Conservation (phyloP, 2,329 filamentous ascomycete genomes). For the Pezicula carpinea region DNA sequence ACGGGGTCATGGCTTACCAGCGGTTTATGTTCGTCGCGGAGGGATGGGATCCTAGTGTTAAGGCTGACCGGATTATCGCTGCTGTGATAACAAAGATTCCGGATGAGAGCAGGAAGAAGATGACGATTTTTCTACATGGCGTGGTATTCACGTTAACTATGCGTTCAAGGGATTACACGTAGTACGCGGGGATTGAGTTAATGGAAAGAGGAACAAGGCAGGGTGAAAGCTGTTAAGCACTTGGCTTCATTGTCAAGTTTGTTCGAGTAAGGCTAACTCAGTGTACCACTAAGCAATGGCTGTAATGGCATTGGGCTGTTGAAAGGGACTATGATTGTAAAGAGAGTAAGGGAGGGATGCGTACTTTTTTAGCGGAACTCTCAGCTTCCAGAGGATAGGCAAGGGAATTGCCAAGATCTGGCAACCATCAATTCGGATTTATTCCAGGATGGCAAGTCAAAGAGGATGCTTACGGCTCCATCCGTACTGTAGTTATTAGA, state of each 20-base stretch:
- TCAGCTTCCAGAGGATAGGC: slow-evolving; percentile 10
- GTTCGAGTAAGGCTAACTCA: too few relatives aligned
- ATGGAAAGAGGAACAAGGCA: not conserved
- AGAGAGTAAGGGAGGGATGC: not conserved
- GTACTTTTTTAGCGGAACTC: slow-evolving; percentile 1
- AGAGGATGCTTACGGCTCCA: slow-evolving; percentile 1
- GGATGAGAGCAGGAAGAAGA: slow-evolving; percentile 10
- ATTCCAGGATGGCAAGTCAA: not conserved
- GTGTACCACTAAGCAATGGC: too few relatives aligned
- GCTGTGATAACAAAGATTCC: slow-evolving; percentile 13
- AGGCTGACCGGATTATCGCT: slow-evolving; percentile 12
- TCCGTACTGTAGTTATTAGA: slow-evolving; percentile 3
- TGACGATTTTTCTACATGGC: slow-evolving; percentile 6
- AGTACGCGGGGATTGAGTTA: not conserved
- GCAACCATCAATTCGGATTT: not conserved
- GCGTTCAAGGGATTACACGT: too few relatives aligned
- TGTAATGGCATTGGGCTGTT: too few relatives aligned
- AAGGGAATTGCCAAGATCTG: slow-evolving; percentile 9
- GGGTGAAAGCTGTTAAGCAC: too few relatives aligned
- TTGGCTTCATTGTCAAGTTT: too few relatives aligned
- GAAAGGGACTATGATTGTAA: not conserved
- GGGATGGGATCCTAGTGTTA: slow-evolving; percentile 29
- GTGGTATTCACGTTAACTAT: not conserved
- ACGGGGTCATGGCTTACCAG: slow-evolving; percentile 4
- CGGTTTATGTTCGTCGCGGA: slow-evolving; percentile 19